Evolutionary conservation across 352 stramenopile species (phyloP), one percentile per base, ranked within the genome.

Genomic region (Phytopythium mirpurense): DNA sequence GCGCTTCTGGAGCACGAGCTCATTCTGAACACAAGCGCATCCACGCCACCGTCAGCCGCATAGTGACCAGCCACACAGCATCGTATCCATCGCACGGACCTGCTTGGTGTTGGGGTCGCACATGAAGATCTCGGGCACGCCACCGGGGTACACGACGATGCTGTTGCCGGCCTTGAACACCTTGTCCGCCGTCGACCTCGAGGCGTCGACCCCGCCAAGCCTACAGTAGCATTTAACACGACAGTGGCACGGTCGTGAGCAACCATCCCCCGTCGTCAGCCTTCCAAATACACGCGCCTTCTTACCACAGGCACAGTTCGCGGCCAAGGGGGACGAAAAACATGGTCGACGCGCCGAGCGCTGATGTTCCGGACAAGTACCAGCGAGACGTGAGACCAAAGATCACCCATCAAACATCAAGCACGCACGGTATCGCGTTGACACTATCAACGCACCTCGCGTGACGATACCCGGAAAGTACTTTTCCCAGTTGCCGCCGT

Each of bases 121-220:
- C 34, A 83, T 65, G 58, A 92, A 92, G 60, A 92, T 92, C 63
- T 92, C 78, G 0, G 78, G 71, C 26, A 89, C 75, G 34, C 82
- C 82, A 14, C 82, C 82, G 0, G 82, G 82, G 59, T 90, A 92
- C 21, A 92, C 77, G 26, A 75, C 70, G 51, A 92, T 67, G 49
- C 77, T 90, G 36, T 74, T 78, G 47, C 72, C 73, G 18, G 72
- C 63, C 16, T 88, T 80, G 34, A 92, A 54, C 1, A 92, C 78
- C 57, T 88, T 88, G 53, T 90, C 68, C 7, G 82, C 82, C 0
- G 73, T 92, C 21, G 75, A 79, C 27, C 77, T 77, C 12, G 74
- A 88, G 4, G 82, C 82, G 34, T 92, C 78, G n/a, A 92, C 82
- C 15, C 69, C 74, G 15, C 76, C 77, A 23, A 92, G 71, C 67